phyloP scores from a whole-genome alignment of 2,329 filamentous ascomycete genomes.

The Biscogniauxia mediterranea region DNA sequence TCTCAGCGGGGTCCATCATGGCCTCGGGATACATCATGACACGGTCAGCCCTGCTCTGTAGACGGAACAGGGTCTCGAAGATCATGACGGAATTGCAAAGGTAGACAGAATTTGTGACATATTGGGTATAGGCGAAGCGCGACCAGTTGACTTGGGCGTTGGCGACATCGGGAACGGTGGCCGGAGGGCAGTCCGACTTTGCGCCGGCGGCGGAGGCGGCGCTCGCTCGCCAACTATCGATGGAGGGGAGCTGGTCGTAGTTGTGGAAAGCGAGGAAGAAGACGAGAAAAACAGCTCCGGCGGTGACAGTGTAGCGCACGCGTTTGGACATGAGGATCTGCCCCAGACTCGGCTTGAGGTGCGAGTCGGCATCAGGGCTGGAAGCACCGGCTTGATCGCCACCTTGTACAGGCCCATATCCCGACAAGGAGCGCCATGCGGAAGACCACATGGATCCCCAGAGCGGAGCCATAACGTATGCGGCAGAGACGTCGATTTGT shows the following conservation, averaged over 20 bases:
- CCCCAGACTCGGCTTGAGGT: constrained; percentile 34
- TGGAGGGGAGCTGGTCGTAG: constrained; percentile 30
- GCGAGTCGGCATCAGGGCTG: constrained; percentile 18
- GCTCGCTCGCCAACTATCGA: constrained; percentile 25
- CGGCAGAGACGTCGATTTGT: not conserved
- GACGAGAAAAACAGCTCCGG: constrained; percentile 24
- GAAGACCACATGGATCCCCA: constrained; percentile 31
- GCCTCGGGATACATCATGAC: constrained; percentile 46
- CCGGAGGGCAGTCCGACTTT: constrained; percentile 23
- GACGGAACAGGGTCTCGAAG: constrained; percentile 42
- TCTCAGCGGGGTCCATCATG: constrained; percentile 36
- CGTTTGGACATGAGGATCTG: constrained; percentile 38
- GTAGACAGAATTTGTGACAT: constrained; percentile 46
- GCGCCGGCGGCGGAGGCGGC: constrained; percentile 7
- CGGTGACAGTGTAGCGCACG: constrained; percentile 29
- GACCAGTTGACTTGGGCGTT: constrained; percentile 39
- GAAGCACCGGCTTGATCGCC: constrained; percentile 18
- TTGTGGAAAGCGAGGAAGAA: constrained; percentile 31
- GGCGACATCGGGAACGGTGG: constrained; percentile 23
- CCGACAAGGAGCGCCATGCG: constrained; percentile 26
- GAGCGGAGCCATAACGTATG: constrained; percentile 28
- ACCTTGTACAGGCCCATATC: constrained; percentile 26
- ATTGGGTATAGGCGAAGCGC: constrained; percentile 48
- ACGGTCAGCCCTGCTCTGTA: constrained; percentile 43
- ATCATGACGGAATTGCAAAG: constrained; percentile 52